phyloP scores from a whole-genome alignment of 2,329 filamentous ascomycete species.

The Hymenotorrendiella dingleyae region DNA sequence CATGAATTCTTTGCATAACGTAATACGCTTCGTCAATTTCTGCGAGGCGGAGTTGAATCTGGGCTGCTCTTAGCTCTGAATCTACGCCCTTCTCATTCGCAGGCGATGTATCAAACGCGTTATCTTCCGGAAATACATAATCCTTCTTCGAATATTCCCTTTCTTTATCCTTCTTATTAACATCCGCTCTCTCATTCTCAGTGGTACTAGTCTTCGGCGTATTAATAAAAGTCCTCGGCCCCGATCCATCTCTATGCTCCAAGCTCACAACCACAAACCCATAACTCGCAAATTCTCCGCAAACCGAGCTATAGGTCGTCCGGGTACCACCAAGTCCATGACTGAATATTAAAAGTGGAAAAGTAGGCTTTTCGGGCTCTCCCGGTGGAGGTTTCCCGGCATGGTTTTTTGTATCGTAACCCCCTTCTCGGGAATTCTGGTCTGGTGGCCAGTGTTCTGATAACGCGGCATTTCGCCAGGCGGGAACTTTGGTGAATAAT shows the following conservation, averaged over 20 bases:
- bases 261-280: constrained; percentile 59
- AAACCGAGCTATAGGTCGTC: constrained; percentile 56
- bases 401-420: constrained; percentile 36
- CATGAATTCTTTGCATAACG: constrained; percentile 48
- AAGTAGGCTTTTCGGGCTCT: constrained; percentile 38
- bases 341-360: constrained; percentile 60
- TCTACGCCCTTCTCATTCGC: constrained; percentile 56
- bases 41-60: constrained; percentile 56
- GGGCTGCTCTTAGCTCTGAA: constrained; percentile 50
- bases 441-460: constrained; percentile 49
- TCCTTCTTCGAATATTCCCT: constrained; percentile 46
- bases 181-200: constrained; percentile 25
- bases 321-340: constrained; percentile 60
- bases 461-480: constrained; percentile 53
- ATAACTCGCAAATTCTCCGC: constrained; percentile 60
- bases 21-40: constrained; percentile 60
- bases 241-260: constrained; percentile 60
- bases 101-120: constrained; percentile 44
- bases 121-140: constrained; percentile 57
- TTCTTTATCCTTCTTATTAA: constrained; percentile 32
- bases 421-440: constrained; percentile 31
- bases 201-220: too few species aligned
- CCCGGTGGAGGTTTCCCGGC: constrained; percentile 35
- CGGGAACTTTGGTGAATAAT: constrained; percentile 60
- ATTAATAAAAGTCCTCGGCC: constrained; percentile 56